Evolutionary conservation across 345 rosid genomes (phyloP), one percentile per base, ranked within the genome.

Genomic region (Barbarea vulgaris): DNA sequence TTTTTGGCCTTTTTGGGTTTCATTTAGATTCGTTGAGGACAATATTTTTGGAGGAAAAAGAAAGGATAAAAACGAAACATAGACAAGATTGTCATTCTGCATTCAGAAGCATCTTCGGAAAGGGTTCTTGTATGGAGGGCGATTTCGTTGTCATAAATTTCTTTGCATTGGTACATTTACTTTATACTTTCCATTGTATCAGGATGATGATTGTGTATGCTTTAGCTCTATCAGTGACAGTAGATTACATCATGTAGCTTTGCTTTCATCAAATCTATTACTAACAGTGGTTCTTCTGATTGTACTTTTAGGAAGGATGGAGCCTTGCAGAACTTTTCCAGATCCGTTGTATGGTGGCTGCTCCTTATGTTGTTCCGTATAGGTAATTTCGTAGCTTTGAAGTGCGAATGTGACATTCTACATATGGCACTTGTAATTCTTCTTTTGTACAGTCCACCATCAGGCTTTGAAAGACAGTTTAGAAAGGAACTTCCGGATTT

Each of bases 341-440:
- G 64, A 83, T 91, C 48, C 89, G 70, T 56, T 91, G 96, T 69
- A 77, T 89, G 54, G 86, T 89, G 81, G 86, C 93, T 70, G 93
- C 97, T 79, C 98, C 98, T 57, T 93, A 93, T 83, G 90, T 91
- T 69, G 92, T 93, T 81, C 98, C 96, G 30, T 93, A 91, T 70
- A 89, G 97, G 98, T 93, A 80, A 73, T 9, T 52, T 58, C 3
- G 7, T 22, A 52, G 68, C 56, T 39, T 50, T 44, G 58, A 48
- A 64, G 53, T 59, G 9, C 44, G 60, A 59, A 24, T 9, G 22
- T 61, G 17, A 53, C 37, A 41, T 73, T 50, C 14, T 33, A 19
- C 42, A 21, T 5, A 6, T 44, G 65, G 24, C 22, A 22, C 25
- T 58, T 70, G 14, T 7, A 30, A 5, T 74, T 73, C 24, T 44